Conservation (phyloP, 768 basidiomycete genomes). For the Leucosporidium creatinivorum region DNA sequence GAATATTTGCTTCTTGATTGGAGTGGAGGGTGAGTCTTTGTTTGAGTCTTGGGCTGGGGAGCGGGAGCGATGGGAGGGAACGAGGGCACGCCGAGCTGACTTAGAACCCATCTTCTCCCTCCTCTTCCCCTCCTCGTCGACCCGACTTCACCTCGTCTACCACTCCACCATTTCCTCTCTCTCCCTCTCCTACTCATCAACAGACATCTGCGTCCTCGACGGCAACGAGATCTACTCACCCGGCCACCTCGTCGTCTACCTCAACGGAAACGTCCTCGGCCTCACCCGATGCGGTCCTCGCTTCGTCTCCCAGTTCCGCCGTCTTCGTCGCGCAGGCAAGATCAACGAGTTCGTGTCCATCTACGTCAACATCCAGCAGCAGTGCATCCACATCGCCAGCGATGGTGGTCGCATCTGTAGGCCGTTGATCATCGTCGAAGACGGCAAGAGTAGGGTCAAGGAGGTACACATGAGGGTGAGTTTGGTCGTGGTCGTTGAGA, state of each 20-base stretch:
- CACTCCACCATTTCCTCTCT: conserved; percentile 2
- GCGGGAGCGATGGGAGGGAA: neutral
- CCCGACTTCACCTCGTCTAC: neutral
- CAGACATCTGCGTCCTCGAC: conserved; percentile 80
- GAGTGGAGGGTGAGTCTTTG: conserved; percentile 70
- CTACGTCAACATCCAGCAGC: conserved; percentile 93
- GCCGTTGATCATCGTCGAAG: conserved; percentile 92
- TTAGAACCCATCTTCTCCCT: conserved; percentile 3
- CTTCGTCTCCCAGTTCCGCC: conserved; percentile 85
- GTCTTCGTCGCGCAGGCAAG: conserved; percentile 79
- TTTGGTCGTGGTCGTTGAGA: neutral
- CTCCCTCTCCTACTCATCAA: neutral
- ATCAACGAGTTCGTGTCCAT: conserved; percentile 94
- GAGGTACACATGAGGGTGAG: conserved; percentile 70
- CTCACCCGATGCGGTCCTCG: conserved; percentile 74
- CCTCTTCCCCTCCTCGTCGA: neutral
- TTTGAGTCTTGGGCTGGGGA: too few species aligned
- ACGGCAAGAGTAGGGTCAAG: conserved; percentile 64
- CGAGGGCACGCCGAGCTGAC: too few species aligned
- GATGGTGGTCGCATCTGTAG: conserved; percentile 98
- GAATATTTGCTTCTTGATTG: conserved; percentile 83
- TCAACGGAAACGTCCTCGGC: conserved; percentile 93
- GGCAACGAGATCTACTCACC: conserved; percentile 94
- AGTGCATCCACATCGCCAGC: conserved; percentile 86
- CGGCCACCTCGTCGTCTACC: conserved; percentile 86